Conservation (phyloP, 2,329 filamentous ascomycete species). For the Sclerotinia borealis region DNA sequence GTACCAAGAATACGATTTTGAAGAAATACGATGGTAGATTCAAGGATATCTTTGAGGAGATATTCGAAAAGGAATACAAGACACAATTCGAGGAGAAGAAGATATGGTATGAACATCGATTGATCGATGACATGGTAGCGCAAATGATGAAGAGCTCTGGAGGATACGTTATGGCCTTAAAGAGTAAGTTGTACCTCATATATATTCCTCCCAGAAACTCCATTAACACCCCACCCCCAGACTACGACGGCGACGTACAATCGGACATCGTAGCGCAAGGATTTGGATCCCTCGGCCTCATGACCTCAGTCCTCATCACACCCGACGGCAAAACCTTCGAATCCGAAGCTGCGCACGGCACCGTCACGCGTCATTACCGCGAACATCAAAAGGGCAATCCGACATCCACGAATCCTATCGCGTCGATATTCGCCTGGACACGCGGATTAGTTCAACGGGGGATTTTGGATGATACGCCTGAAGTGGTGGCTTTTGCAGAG, state of each 20-base stretch:
- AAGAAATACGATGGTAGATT: constrained; percentile 98
- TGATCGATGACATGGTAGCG: constrained; percentile 99
- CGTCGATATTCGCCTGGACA: constrained; percentile 98
- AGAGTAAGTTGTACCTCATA: constrained; percentile 59
- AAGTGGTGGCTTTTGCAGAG: constrained; percentile 86
- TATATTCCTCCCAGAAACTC: not conserved
- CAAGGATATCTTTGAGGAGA: constrained; percentile 99
- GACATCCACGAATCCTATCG: constrained; percentile 97
- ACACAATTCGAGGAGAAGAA: constrained; percentile 81
- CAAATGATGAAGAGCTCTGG: constrained; percentile 99
- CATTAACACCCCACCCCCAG: constrained; percentile 39
- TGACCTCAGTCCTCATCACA: constrained; percentile 96
- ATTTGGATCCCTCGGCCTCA: constrained; percentile 94
- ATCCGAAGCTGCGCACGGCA: constrained; percentile 95
- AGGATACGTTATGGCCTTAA: constrained; percentile 95
- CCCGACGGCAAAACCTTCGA: constrained; percentile 96
- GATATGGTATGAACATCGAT: constrained; percentile 98
- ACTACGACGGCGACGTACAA: constrained; percentile 98
- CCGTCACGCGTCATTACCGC: constrained; percentile 96
- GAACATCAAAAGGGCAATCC: constrained; percentile 97
- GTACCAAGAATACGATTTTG: constrained; percentile 99
- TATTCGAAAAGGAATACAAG: constrained; percentile 86
- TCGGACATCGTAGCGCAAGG: constrained; percentile 98
- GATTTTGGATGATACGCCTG: constrained; percentile 86
- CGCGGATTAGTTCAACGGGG: constrained; percentile 89